Conservation (phyloP, 345 rosid species). For the Salix koriyanagi region DNA sequence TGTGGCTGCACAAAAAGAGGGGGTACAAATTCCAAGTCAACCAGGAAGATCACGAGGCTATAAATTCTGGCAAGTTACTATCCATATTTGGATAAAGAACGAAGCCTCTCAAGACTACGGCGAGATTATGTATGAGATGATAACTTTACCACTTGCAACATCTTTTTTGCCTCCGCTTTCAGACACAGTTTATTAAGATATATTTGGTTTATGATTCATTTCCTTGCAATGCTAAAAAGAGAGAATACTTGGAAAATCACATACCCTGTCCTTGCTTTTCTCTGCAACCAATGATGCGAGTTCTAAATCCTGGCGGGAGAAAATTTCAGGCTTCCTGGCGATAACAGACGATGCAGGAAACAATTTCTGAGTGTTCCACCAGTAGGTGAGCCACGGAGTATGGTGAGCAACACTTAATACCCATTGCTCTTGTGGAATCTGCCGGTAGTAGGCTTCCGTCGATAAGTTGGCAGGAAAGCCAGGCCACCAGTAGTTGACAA, state of each 20-base stretch:
- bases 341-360: constrained; percentile 21
- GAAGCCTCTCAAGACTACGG: neutral
- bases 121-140: neutral
- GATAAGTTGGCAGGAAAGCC: constrained; percentile 24
- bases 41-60: neutral
- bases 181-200: neutral
- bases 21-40: neutral
- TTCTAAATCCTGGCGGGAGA: constrained; percentile 16
- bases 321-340: constrained; percentile 1
- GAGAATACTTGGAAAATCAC: neutral
- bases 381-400: constrained; percentile 20
- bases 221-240: neutral
- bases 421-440: constrained; percentile 23
- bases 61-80: neutral
- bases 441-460: constrained; percentile 15
- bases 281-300: neutral
- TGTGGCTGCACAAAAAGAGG: constrained; percentile 2
- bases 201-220: neutral
- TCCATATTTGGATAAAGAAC: neutral
- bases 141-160: too few relatives aligned
- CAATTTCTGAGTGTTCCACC: constrained; percentile 28
- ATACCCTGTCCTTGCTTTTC: neutral
- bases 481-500: constrained; percentile 32
- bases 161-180: too few relatives aligned
- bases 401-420: constrained; percentile 14